phyloP scores from a whole-genome alignment of 768 basidiomycete species.

The Leccinum variicolor region DNA sequence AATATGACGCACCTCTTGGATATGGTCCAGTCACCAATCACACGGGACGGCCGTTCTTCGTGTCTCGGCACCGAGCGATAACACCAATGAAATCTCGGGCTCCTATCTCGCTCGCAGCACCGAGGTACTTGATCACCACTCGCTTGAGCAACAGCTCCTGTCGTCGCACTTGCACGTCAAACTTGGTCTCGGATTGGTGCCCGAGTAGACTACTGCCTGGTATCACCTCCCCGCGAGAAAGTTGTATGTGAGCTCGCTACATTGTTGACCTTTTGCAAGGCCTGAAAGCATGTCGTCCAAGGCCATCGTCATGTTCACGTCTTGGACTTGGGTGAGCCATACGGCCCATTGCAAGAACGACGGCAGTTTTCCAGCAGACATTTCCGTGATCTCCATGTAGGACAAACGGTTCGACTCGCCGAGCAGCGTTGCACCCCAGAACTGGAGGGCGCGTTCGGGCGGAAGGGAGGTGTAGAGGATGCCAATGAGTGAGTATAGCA shows the following conservation, averaged over 20 bases:
- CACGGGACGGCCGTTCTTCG: too few relatives aligned
- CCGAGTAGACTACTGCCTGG: constrained; percentile 58
- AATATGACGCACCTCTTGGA: constrained; percentile 54
- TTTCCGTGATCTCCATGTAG: constrained; percentile 60
- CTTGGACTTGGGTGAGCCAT: constrained; percentile 76
- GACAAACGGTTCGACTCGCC: constrained; percentile 39
- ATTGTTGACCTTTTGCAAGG: constrained; percentile 77
- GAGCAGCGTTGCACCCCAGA: constrained; percentile 70
- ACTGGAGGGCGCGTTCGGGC: constrained; percentile 75
- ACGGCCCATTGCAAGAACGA: constrained; percentile 89
- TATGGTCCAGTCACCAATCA: too few relatives aligned
- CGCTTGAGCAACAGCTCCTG: constrained; percentile 60
- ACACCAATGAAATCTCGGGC: too few relatives aligned
- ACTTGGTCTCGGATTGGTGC: constrained; percentile 53
- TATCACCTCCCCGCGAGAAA: constrained; percentile 74
- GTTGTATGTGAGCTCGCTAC: constrained; percentile 85
- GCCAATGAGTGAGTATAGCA: constrained; percentile 80
- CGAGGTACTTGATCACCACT: constrained; percentile 62
- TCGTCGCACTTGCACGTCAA: constrained; percentile 52
- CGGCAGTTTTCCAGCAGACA: constrained; percentile 59
- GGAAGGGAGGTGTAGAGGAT: constrained; percentile 73
- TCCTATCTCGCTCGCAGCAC: too few relatives aligned
- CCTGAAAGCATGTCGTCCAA: constrained; percentile 89
- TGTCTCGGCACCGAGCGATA: too few relatives aligned
- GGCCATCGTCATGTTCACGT: constrained; percentile 70